phyloP scores from a whole-genome alignment of 2,329 filamentous ascomycete genomes.

The Aspergillus hiratsukae region DNA sequence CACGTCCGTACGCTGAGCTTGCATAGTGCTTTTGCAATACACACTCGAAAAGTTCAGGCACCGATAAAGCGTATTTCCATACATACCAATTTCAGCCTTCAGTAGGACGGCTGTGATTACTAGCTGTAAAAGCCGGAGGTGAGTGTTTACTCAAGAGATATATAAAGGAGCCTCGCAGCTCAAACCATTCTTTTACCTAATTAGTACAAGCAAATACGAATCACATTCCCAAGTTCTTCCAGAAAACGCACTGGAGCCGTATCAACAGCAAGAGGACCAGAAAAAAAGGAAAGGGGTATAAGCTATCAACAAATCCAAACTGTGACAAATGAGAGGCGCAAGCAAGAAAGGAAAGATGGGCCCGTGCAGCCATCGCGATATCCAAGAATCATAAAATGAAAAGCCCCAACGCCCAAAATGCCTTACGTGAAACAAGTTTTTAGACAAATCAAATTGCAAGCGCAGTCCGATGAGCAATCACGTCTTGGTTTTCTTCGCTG shows the following conservation, averaged over 20 bases:
- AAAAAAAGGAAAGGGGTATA: slow-evolving; percentile 12
- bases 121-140: not conserved
- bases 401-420: not conserved
- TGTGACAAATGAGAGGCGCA: slow-evolving; percentile 6
- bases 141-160: not conserved
- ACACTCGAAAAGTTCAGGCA: not conserved
- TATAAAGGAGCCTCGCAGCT: not conserved
- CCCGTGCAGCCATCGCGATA: slow-evolving; percentile 16
- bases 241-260: not conserved
- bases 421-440: slow-evolving; percentile 7
- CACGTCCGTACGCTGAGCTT: not conserved
- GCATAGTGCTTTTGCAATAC: not conserved
- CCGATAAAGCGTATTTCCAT: not conserved
- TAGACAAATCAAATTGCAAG: slow-evolving; percentile 1
- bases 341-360: slow-evolving; percentile 1
- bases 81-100: not conserved
- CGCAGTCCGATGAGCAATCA: slow-evolving; percentile 12
- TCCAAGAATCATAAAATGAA: slow-evolving; percentile 8
- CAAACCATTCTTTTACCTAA: not conserved
- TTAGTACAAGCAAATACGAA: not conserved
- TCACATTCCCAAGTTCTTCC: slow-evolving; percentile 2
- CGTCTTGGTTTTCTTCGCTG: slow-evolving; percentile 38
- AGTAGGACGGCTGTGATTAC: not conserved
- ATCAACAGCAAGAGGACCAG: not conserved
- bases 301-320: slow-evolving; percentile 9